These are phyloP conservation scores for Eleusine indica DNA, from an alignment of 176 grass and related monocot species.

Conservation along the genomic window DNA sequence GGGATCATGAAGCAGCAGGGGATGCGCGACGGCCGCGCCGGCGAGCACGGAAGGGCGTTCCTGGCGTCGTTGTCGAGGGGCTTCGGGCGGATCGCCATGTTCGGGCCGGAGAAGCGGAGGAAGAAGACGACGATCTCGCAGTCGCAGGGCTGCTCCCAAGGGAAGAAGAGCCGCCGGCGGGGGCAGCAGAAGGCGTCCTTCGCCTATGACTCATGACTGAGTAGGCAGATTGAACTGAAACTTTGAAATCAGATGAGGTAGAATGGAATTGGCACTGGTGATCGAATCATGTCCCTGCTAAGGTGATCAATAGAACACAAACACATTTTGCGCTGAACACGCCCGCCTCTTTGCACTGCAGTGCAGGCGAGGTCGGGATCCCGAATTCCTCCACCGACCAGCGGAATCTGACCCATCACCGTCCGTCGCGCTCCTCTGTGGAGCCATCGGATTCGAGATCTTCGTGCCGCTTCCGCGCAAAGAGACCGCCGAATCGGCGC, in stretches of 20 bases:
- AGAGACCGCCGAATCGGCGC: too few relatives aligned
- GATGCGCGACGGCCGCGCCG: constrained; percentile 37
- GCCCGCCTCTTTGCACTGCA: too few relatives aligned
- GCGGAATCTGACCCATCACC: too few relatives aligned
- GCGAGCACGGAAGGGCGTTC: constrained; percentile 57
- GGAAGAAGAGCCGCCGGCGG: constrained; percentile 60
- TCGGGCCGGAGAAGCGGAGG: constrained; percentile 28
- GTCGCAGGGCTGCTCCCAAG: constrained; percentile 43
- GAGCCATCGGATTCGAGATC: too few relatives aligned
- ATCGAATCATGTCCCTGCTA: too few relatives aligned
- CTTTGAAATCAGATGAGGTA: not conserved
- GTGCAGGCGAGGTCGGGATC: too few relatives aligned
- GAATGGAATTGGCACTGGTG: not conserved
- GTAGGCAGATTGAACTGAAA: not conserved
- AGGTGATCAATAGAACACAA: too few relatives aligned
- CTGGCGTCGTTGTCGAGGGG: constrained; percentile 73
- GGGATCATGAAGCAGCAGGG: constrained; percentile 73
- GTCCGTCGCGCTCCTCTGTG: too few relatives aligned
- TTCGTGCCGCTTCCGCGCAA: too few relatives aligned
- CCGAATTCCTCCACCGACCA: too few relatives aligned
- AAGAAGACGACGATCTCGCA: constrained; percentile 41
- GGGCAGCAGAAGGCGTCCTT: constrained; percentile 45
- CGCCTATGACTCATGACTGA: not conserved
- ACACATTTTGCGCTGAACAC: too few relatives aligned
- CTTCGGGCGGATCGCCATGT: constrained; percentile 59